phyloP scores from a whole-genome alignment of 345 rosid species.

The Trapa bicornis region DNA sequence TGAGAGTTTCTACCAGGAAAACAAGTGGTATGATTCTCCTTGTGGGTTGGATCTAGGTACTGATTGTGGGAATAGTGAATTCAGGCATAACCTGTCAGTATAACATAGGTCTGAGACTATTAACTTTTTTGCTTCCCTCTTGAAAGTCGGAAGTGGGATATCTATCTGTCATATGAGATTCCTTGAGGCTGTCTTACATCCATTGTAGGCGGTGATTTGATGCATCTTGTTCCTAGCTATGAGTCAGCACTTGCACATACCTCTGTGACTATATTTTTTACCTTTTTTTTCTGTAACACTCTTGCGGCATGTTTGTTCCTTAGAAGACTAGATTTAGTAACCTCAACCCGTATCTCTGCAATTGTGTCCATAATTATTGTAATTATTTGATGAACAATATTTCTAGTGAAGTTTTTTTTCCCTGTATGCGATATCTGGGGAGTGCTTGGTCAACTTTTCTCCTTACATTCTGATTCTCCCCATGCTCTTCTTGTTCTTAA shows the following conservation, averaged over 20 bases:
- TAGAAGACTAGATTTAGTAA: neutral
- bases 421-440: neutral
- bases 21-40: constrained; percentile 96
- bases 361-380: neutral
- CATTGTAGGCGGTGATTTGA: constrained; percentile 4
- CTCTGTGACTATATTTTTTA: neutral
- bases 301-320: neutral
- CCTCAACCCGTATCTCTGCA: neutral
- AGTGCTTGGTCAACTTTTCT: neutral
- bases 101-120: neutral
- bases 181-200: neutral
- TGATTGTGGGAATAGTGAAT: constrained; percentile 78
- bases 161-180: constrained; percentile 9
- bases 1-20: constrained; percentile 93
- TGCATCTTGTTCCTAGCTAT: neutral
- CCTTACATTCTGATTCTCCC: neutral
- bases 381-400: neutral
- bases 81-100: constrained; percentile 37
- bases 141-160: neutral
- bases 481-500: neutral
- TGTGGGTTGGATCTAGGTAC: constrained; percentile 76
- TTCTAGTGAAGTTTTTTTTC: neutral
- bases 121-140: neutral
- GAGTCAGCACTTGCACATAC: neutral
- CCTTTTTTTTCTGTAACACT: neutral